phyloP scores from a whole-genome alignment of 169 alveolate species.

The Miamiensis avidus region DNA sequence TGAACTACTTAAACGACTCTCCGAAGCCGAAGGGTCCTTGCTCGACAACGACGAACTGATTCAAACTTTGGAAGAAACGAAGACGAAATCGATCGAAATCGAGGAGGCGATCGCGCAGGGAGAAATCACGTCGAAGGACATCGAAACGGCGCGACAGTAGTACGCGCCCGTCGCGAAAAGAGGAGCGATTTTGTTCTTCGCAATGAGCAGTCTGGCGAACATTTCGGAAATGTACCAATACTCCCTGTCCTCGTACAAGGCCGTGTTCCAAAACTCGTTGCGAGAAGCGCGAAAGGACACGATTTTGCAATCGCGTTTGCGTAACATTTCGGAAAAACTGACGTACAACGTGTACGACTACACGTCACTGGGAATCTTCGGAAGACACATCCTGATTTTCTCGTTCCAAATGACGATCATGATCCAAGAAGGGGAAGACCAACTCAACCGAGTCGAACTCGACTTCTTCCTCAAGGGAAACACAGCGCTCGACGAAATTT shows the following conservation, averaged over 20 bases:
- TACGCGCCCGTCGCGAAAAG: conserved; percentile 84
- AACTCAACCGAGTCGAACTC: conserved; percentile 86
- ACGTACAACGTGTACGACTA: conserved; percentile 92
- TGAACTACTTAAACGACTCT: conserved; percentile 87
- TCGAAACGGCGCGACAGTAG: conserved; percentile 80
- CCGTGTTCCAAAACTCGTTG: conserved; percentile 89
- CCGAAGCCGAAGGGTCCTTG: conserved; percentile 90
- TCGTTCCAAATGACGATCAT: conserved; percentile 94
- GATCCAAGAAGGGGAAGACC: conserved; percentile 90
- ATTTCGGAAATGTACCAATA: conserved; percentile 94
- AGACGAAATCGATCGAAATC: conserved; percentile 90
- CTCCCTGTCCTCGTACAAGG: conserved; percentile 89
- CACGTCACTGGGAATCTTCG: conserved; percentile 92
- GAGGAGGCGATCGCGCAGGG: conserved; percentile 88
- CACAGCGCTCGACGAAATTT: conserved; percentile 81
- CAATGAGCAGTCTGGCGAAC: conserved; percentile 91
- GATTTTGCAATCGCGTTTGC: conserved; percentile 88
- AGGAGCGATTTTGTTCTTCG: conserved; percentile 90
- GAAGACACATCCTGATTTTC: conserved; percentile 91
- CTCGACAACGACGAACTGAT: conserved; percentile 92
- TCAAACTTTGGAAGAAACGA: conserved; percentile 88
- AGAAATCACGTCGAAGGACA: conserved; percentile 88
- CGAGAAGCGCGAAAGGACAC: conserved; percentile 91
- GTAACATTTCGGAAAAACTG: conserved; percentile 89
- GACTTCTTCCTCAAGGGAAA: conserved; percentile 95